Percentiles rank a stretch among this genome's conserved stretches.
Evolutionary conservation across 2,329 filamentous ascomycete genomes (phyloP).

Genomic region (Xylariaceae sp.): DNA sequence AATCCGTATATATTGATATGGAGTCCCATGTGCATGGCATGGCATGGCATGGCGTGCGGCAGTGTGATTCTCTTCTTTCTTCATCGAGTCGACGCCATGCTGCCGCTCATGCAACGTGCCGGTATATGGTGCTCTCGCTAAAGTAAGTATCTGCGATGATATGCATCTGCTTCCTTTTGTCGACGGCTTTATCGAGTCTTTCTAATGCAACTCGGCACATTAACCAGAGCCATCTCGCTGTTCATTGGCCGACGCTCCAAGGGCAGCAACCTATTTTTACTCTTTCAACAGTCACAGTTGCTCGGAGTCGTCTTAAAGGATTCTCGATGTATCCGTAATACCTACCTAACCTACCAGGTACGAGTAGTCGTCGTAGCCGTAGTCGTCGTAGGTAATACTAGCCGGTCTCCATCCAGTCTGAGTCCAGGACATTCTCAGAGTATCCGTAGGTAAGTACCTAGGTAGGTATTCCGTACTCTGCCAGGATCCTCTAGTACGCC

Average conservation of each 20-base stretch:
- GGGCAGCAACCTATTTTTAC: background rate
- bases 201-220: slow-evolving; percentile 2
- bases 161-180: slow-evolving; percentile 7
- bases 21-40: background rate
- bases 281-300: background rate
- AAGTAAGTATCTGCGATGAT: slow-evolving; percentile 3
- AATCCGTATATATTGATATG: background rate
- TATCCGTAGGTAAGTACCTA: too few relatives aligned
- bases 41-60: background rate
- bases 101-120: background rate
- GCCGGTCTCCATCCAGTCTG: too few relatives aligned
- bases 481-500: background rate
- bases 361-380: too few relatives aligned
- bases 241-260: background rate
- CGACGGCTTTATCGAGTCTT: slow-evolving; percentile 8
- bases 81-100: background rate
- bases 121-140: slow-evolving; percentile 6
- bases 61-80: background rate
- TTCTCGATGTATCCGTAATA: background rate
- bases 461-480: background rate
- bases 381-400: too few relatives aligned
- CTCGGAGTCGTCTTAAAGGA: background rate
- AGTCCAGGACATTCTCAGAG: too few relatives aligned
- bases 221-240: background rate
- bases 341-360: too few relatives aligned